Percentiles rank a stretch among this genome's conserved stretches.
phyloP scores from a whole-genome alignment of 371 early-diverging fungal species.

The Mucor saturninus region DNA sequence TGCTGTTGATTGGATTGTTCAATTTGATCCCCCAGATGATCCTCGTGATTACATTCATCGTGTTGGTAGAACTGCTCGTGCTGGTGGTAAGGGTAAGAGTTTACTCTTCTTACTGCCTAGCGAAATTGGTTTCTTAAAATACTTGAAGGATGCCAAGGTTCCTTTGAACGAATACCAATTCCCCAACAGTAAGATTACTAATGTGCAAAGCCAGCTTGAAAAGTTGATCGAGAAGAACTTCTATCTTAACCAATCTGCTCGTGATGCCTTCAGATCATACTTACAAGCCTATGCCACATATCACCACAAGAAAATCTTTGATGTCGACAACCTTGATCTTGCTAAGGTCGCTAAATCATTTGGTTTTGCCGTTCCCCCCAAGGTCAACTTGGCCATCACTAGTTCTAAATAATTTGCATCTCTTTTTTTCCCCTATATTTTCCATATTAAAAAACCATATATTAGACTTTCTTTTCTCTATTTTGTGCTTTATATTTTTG shows the following conservation, averaged over 20 bases:
- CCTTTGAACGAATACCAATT: slow-evolving; percentile 98
- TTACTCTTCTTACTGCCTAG: slow-evolving; percentile 94
- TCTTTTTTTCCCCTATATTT: background rate
- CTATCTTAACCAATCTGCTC: slow-evolving; percentile 98
- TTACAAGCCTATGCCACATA: slow-evolving; percentile 97
- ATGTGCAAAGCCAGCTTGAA: slow-evolving; percentile 95
- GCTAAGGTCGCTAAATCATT: slow-evolving; percentile 93
- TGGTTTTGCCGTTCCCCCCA: slow-evolving; percentile 96
- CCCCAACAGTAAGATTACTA: slow-evolving; percentile 92
- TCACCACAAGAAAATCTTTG: slow-evolving; percentile 94
- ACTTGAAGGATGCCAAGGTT: slow-evolving; percentile 96
- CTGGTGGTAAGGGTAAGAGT: slow-evolving; percentile 89
- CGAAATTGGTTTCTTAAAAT: slow-evolving; percentile 95
- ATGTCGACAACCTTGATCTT: slow-evolving; percentile 92
- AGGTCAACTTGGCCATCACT: slow-evolving; percentile 87
- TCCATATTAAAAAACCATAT: slow-evolving; percentile 3
- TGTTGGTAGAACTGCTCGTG: slow-evolving; percentile 98
- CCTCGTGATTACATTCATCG: slow-evolving; percentile 98
- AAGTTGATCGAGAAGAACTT: slow-evolving; percentile 97
- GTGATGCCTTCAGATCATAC: slow-evolving; percentile 96
- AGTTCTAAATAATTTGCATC: slow-evolving; percentile 32
- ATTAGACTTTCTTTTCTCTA: slow-evolving; percentile 5
- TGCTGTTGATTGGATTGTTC: slow-evolving; percentile 97
- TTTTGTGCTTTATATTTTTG: background rate
- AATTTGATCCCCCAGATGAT: slow-evolving; percentile 99